Evolutionary conservation across 257 asterid species (phyloP).

Genomic region (Striga asiatica): DNA sequence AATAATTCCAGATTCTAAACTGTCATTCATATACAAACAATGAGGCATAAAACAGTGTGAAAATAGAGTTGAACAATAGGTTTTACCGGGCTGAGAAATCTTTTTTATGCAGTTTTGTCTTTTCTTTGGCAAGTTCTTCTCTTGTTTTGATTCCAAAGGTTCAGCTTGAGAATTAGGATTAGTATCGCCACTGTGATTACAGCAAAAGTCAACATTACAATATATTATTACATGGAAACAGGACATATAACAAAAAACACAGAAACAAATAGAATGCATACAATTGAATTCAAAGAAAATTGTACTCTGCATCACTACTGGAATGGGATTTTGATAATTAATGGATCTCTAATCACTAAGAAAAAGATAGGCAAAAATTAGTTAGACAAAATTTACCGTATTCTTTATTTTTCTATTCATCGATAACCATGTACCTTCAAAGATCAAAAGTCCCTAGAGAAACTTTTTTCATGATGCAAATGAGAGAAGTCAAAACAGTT

Average conservation of each 20-base stretch:
- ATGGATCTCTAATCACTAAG: too few species aligned
- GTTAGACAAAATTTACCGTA: too few species aligned
- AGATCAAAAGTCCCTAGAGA: too few species aligned
- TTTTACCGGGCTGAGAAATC: conserved; percentile 39
- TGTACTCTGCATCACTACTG: not conserved
- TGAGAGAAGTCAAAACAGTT: too few species aligned
- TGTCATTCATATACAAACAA: not conserved
- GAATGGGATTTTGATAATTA: too few species aligned
- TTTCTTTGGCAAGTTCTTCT: conserved; percentile 21
- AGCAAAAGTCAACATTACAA: conserved; percentile 17
- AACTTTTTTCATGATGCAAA: too few species aligned
- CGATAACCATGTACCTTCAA: too few species aligned
- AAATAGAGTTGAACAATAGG: not conserved
- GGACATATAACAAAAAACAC: not conserved
- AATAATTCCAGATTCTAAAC: not conserved
- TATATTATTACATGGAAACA: not conserved
- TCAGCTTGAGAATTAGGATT: conserved; percentile 26
- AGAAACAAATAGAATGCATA: not conserved
- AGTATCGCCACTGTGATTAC: conserved; percentile 23
- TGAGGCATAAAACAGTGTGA: not conserved
- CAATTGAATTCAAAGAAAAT: conserved; percentile 4
- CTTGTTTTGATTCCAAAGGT: conserved; percentile 12
- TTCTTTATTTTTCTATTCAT: too few species aligned
- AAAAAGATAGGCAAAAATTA: too few species aligned
- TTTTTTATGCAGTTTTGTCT: conserved; percentile 24